Conservation (phyloP, 768 basidiomycete genomes). For the Pholiota conissans region DNA sequence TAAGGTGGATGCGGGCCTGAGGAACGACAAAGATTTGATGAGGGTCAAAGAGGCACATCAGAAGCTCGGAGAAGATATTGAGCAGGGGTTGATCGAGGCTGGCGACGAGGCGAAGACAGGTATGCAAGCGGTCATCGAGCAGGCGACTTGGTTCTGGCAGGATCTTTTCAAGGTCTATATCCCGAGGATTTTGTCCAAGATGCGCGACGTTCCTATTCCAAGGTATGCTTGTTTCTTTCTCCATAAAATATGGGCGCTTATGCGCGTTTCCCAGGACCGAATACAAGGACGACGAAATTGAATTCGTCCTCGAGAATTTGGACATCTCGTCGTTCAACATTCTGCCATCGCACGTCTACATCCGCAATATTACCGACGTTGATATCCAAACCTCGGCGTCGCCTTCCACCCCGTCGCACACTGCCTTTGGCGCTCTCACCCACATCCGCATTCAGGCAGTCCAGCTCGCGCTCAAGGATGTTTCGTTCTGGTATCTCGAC, state of each 20-base stretch:
- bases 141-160: constrained; percentile 76
- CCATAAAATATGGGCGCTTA: constrained; percentile 1
- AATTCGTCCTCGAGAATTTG: constrained; percentile 76
- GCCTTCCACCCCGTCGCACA: constrained; percentile 36
- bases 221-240: constrained; percentile 37
- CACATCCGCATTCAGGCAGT: constrained; percentile 66
- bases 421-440: constrained; percentile 61
- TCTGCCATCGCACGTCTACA: constrained; percentile 68
- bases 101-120: constrained; percentile 33
- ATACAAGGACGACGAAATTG: constrained; percentile 65
- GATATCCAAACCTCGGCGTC: constrained; percentile 45
- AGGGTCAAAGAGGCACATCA: constrained; percentile 47
- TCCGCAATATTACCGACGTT: constrained; percentile 66
- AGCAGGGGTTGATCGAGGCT: constrained; percentile 36
- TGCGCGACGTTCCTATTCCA: constrained; percentile 70
- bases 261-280: constrained; percentile 50
- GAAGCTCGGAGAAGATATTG: constrained; percentile 48
- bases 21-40: constrained; percentile 49
- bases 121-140: constrained; percentile 54
- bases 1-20: constrained; percentile 45
- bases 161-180: constrained; percentile 82
- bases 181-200: constrained; percentile 50
- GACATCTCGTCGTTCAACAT: constrained; percentile 67
- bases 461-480: constrained; percentile 59
- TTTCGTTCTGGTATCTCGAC: constrained; percentile 77